Evolutionary conservation across 2,329 filamentous ascomycete genomes (phyloP).

Genomic region (Xylariaceae sp.): DNA sequence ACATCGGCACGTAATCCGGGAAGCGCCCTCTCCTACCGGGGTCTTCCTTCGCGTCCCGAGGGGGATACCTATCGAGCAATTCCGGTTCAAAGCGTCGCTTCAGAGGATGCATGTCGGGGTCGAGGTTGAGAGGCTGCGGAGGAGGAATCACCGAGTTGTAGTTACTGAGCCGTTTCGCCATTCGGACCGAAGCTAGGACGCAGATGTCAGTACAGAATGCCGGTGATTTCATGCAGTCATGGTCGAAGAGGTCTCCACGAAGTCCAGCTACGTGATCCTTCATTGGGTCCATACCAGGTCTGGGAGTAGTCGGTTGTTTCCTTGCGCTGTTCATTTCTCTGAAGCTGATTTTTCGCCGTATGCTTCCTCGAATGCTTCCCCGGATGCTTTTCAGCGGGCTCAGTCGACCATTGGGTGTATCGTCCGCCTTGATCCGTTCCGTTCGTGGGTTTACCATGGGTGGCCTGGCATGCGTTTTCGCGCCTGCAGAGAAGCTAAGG

Average conservation of each 20-base stretch:
- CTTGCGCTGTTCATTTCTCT: constrained; percentile 93
- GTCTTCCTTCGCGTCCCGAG: constrained; percentile 76
- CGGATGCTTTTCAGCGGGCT: constrained; percentile 51
- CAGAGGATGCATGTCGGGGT: constrained; percentile 91
- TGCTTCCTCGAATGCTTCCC: constrained; percentile 74
- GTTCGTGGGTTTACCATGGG: constrained; percentile 73
- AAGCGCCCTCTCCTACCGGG: constrained; percentile 75
- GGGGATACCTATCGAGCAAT: constrained; percentile 89
- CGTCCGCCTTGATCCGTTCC: constrained; percentile 75
- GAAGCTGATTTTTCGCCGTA: constrained; percentile 87
- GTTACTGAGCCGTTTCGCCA: constrained; percentile 83
- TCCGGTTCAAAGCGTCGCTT: constrained; percentile 93
- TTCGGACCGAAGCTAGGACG: constrained; percentile 57
- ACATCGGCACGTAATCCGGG: constrained; percentile 98
- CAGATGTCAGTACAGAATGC: constrained; percentile 30
- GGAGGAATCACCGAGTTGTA: constrained; percentile 97
- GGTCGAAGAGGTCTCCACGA: constrained; percentile 21
- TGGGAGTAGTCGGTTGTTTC: constrained; percentile 70
- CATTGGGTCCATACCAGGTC: constrained; percentile 58
- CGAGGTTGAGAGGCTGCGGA: constrained; percentile 82
- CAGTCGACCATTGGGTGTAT: constrained; percentile 48
- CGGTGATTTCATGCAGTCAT: constrained; percentile 23
- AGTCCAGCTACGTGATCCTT: constrained; percentile 23
- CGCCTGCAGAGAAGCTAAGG: constrained; percentile 79
- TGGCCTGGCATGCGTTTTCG: constrained; percentile 63